Percentiles rank a stretch among this genome's conserved stretches.
Evolutionary conservation across 768 basidiomycete genomes (phyloP).

Genomic region (Lyophyllum shimeji): DNA sequence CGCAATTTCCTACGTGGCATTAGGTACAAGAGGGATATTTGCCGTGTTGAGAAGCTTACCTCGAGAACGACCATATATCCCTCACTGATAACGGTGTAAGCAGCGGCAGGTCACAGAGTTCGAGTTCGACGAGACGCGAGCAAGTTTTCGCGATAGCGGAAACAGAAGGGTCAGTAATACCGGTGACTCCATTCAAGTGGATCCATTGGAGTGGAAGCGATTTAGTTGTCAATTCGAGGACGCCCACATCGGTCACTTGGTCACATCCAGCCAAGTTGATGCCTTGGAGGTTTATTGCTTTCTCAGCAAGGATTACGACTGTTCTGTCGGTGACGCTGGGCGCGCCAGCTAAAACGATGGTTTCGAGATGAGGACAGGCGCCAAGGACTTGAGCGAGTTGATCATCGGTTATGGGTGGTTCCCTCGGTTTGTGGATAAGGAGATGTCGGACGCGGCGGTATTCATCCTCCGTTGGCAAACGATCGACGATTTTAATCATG

Average conservation of each 20-base stretch:
- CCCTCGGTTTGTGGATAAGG: conserved; percentile 43
- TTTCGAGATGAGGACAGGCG: conserved; percentile 64
- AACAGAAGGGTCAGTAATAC: conserved; percentile 60
- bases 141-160: conserved; percentile 74
- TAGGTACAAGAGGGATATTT: conserved; percentile 10
- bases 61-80: conserved; percentile 81
- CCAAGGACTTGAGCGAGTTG: conserved; percentile 56
- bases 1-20: conserved; percentile 57
- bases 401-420: conserved; percentile 51
- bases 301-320: conserved; percentile 58
- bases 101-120: conserved; percentile 67
- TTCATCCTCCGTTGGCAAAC: conserved; percentile 60
- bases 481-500: conserved; percentile 59
- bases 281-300: conserved; percentile 67
- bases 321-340: conserved; percentile 68
- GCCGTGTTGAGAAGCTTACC: conserved; percentile 31
- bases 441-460: conserved; percentile 61
- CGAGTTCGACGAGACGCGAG: conserved; percentile 78
- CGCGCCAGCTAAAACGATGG: conserved; percentile 68
- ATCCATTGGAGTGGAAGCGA: conserved; percentile 73
- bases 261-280: conserved; percentile 77
- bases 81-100: conserved; percentile 70
- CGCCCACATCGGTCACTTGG: conserved; percentile 73
- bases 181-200: conserved; percentile 66
- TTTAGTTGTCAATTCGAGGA: conserved; percentile 69